Evolutionary conservation across 352 stramenopile genomes (phyloP).

Genomic region (Globisporangium spiculum): DNA sequence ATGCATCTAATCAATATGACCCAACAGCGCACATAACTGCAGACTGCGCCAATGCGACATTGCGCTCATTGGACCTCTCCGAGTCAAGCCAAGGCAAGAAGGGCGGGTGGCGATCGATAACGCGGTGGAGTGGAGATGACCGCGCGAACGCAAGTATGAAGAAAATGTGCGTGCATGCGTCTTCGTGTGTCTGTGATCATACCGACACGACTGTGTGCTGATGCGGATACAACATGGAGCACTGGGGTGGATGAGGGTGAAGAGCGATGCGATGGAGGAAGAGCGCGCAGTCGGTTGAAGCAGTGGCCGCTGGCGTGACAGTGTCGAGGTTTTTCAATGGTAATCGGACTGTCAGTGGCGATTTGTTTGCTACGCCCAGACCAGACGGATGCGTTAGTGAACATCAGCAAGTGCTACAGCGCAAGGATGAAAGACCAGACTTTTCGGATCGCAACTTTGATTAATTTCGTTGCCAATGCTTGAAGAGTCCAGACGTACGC

Average conservation of each 20-base stretch:
- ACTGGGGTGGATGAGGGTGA: not conserved
- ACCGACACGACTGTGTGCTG: not conserved
- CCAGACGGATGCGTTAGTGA: not conserved
- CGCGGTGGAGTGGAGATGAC: too few relatives aligned
- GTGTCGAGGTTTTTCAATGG: not conserved
- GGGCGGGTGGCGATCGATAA: not conserved
- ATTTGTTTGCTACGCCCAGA: not conserved
- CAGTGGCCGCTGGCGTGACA: not conserved
- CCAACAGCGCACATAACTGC: too few relatives aligned
- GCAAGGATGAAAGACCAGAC: not conserved
- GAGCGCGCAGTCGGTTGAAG: not conserved
- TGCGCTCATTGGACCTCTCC: not conserved
- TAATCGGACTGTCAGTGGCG: not conserved
- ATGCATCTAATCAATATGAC: too few relatives aligned
- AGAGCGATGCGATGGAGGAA: not conserved
- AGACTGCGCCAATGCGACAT: not conserved
- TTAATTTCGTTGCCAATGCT: not conserved
- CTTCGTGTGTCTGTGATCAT: not conserved
- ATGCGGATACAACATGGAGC: not conserved
- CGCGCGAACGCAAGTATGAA: too few relatives aligned
- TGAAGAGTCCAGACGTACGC: not conserved
- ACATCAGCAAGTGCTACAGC: not conserved
- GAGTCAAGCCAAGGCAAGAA: not conserved
- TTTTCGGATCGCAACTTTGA: too few relatives aligned
- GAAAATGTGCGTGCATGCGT: too few relatives aligned